phyloP scores from a whole-genome alignment of 164 flowering plant species.

The Annona squamosa region DNA sequence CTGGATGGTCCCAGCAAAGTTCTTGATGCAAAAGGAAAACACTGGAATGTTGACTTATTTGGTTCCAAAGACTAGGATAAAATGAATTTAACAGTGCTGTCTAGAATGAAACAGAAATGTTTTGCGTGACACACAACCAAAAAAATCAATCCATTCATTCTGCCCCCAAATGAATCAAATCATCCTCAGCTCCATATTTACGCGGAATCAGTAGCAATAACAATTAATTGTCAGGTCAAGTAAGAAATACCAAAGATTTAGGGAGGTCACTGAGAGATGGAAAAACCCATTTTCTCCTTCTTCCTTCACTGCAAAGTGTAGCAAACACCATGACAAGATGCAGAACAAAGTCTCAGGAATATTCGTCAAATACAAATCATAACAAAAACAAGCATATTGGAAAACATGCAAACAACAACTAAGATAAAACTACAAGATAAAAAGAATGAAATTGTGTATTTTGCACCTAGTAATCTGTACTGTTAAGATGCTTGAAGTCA shows the following conservation, averaged over 20 bases:
- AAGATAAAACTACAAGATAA: not conserved
- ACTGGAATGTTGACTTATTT: not conserved
- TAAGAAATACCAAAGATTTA: conserved; percentile 37
- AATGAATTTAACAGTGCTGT: not conserved
- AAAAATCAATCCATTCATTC: not conserved
- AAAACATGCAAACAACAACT: not conserved
- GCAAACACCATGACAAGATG: conserved; percentile 4
- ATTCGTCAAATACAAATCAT: not conserved
- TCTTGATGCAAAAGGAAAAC: not conserved
- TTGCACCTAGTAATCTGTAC: too few species aligned
- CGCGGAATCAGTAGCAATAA: not conserved
- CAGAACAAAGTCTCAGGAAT: not conserved
- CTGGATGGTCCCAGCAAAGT: not conserved
- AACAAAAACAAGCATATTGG: not conserved
- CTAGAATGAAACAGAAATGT: not conserved
- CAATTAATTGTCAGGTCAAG: conserved; percentile 8
- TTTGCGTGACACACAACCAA: not conserved
- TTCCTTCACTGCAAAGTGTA: conserved; percentile 74
- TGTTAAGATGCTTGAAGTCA: too few species aligned
- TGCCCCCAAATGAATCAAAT: not conserved
- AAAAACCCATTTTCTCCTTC: conserved; percentile 91
- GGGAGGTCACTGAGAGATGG: conserved; percentile 50
- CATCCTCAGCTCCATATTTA: not conserved
- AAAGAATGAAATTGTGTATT: too few species aligned
- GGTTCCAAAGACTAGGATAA: not conserved